Evolutionary conservation across 192 early-diverging fungal genomes (phyloP).

Genomic region (Geosiphon pyriformis): DNA sequence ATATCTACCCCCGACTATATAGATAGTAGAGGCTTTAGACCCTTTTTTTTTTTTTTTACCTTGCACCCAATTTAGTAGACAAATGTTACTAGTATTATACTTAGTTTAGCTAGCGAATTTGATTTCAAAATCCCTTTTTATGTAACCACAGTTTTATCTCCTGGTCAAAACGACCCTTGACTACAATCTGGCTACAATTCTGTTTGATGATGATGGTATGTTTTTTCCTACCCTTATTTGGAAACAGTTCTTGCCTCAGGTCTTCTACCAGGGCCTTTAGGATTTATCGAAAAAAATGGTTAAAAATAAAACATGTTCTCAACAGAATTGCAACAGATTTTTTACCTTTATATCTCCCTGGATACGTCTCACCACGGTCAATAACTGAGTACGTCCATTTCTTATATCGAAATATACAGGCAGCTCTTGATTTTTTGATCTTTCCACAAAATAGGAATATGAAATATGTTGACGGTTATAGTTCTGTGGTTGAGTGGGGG

Average conservation of each 20-base stretch:
- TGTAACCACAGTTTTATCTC: slow-evolving; percentile 37
- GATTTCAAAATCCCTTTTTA: slow-evolving; percentile 38
- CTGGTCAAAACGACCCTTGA: slow-evolving; percentile 33
- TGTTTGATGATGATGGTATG: neutral
- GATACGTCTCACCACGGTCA: slow-evolving; percentile 66
- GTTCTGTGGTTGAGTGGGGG: neutral
- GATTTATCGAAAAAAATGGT: slow-evolving; percentile 24
- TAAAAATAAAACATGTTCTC: slow-evolving; percentile 17
- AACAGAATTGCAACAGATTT: neutral
- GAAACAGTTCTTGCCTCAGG: slow-evolving; percentile 10
- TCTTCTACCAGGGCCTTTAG: slow-evolving; percentile 14
- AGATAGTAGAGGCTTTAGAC: too few species aligned
- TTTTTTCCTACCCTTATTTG: neutral
- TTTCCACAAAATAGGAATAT: slow-evolving; percentile 55
- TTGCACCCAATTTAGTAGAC: too few species aligned
- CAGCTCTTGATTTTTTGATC: slow-evolving; percentile 53
- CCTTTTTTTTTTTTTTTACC: too few species aligned
- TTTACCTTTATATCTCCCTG: slow-evolving; percentile 60
- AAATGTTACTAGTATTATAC: too few species aligned
- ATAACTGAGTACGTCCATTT: slow-evolving; percentile 57
- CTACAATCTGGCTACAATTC: slow-evolving; percentile 31
- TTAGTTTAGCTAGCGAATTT: too few species aligned
- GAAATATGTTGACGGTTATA: neutral
- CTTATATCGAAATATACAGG: slow-evolving; percentile 68
- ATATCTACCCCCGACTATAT: too few species aligned